Percentiles rank a stretch among this genome's conserved stretches.
phyloP scores from a whole-genome alignment of 495 filamentous ascomycete genomes.

The Cercophora newfieldiana region DNA sequence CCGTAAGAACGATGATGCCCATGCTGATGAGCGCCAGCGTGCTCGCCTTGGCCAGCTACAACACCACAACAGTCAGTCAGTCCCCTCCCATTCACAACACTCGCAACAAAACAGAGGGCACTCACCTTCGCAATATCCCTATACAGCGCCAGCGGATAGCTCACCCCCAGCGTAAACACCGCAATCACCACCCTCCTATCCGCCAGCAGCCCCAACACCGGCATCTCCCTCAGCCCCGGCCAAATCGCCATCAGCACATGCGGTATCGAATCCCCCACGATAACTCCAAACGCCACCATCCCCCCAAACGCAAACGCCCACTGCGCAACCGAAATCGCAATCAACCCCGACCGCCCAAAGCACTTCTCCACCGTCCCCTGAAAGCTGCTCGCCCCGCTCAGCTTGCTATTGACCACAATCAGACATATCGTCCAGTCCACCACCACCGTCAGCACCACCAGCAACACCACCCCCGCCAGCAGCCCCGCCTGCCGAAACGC shows the following conservation, averaged over 20 bases:
- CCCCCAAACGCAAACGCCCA: constrained; percentile 99
- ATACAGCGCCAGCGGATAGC: constrained; percentile 91
- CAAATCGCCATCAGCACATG: constrained; percentile 82
- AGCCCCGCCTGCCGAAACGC: constrained; percentile 90
- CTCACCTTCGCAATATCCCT: constrained; percentile 93
- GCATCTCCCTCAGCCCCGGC: constrained; percentile 68
- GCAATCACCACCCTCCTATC: constrained; percentile 82
- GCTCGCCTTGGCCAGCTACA: constrained; percentile 89
- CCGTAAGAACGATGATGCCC: constrained; percentile 80
- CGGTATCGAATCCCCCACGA: constrained; percentile 93
- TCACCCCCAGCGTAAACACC: constrained; percentile 77
- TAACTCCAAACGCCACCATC: constrained; percentile 97
- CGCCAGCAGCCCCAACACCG: constrained; percentile 77
- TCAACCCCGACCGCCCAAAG: constrained; percentile 81
- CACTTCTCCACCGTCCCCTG: constrained; percentile 94
- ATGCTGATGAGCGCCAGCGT: constrained; percentile 89
- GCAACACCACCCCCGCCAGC: constrained; percentile 71
- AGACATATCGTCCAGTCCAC: constrained; percentile 97
- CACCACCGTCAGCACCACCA: constrained; percentile 75
- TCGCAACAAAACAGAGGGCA: no score
- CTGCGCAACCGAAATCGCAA: constrained; percentile 89
- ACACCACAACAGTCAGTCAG: constrained; percentile 1
- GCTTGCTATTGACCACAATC: constrained; percentile 93
- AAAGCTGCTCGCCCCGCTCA: constrained; percentile 88
- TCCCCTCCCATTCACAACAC: not conserved